Evolutionary conservation across 176 grass and related monocot genomes (phyloP).

Genomic region (Oryza meyeriana): DNA sequence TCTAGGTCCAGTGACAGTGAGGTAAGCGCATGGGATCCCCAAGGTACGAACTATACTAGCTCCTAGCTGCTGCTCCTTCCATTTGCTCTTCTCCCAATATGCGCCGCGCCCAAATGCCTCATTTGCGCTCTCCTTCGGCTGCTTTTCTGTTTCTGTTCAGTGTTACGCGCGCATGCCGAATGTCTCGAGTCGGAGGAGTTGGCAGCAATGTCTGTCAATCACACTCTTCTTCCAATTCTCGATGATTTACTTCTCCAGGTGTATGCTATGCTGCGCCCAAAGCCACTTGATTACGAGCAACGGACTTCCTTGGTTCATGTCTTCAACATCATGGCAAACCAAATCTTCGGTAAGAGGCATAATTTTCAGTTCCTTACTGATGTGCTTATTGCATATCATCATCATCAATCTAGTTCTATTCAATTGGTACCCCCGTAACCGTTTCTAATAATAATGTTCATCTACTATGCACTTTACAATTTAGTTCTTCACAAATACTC

Average conservation of each 20-base stretch:
- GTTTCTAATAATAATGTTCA: not conserved
- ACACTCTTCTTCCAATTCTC: constrained; percentile 33
- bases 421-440: not conserved
- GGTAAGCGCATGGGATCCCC: not conserved
- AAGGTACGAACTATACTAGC: not conserved
- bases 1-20: not conserved
- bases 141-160: constrained; percentile 19
- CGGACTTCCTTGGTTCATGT: constrained; percentile 49
- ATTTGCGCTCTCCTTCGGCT: not conserved
- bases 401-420: not conserved
- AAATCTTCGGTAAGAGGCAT: constrained; percentile 55
- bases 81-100: too few relatives aligned
- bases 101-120: too few relatives aligned
- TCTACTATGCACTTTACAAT: not conserved
- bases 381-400: not conserved
- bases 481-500: not conserved
- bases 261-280: constrained; percentile 50
- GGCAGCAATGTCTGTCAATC: constrained; percentile 35
- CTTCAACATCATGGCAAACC: constrained; percentile 47
- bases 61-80: not conserved
- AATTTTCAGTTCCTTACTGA: not conserved
- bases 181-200: constrained; percentile 44
- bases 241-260: constrained; percentile 56
- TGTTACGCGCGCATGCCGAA: constrained; percentile 32
- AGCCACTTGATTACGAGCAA: constrained; percentile 59